Evolutionary conservation across 2,329 filamentous ascomycete genomes (phyloP), one percentile per base, ranked within the genome.

Genomic region (Monilinia laxa): DNA sequence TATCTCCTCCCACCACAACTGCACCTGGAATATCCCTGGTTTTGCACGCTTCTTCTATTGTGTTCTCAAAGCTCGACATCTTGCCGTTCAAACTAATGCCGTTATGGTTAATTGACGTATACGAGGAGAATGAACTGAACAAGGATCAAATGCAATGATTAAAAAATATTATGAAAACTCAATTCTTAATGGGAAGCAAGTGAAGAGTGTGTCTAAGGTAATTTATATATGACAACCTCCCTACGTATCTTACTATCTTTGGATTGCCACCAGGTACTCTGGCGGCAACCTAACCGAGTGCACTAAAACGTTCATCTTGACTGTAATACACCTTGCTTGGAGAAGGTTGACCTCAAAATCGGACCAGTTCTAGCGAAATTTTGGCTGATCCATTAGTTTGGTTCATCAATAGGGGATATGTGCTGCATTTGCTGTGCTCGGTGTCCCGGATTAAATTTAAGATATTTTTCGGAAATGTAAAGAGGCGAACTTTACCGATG

Each of bases 11-110:
- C 25, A 71, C 56, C 10, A 73, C 38, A 14, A 73, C 45, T 23
- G 68, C 67, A 12, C 72, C 73, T 2, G 72, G 66, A 25, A 75
- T 71, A 20, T 71, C 65, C 11, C 45, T 57, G 35, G 70, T 64
- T 23, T 57, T 65, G 28, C 70, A 70, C 11, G 68, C 71, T 40
- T 67, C 67, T 54, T 70, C 55, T 18, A 73, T 52, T 38, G 38
- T 69, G 49, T 70, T 35, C 45, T 74, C 71, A n/a, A 74, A 70
- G 31, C 35, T 66, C 12, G 64, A 51, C 70, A 72, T 71, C 45
- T 66, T 68, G 28, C 20, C 40, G 25, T 28, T 23, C 28, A 38
- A 28, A 35, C 10, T 25, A 53, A 38, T 35, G 18, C 11, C 6
- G 23, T 28, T 23, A 42, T 28, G 18, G 16, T 23, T 31, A 9